Evolutionary conservation across 495 filamentous ascomycete genomes (phyloP).

Genomic region (Penicilliopsis zonata): DNA sequence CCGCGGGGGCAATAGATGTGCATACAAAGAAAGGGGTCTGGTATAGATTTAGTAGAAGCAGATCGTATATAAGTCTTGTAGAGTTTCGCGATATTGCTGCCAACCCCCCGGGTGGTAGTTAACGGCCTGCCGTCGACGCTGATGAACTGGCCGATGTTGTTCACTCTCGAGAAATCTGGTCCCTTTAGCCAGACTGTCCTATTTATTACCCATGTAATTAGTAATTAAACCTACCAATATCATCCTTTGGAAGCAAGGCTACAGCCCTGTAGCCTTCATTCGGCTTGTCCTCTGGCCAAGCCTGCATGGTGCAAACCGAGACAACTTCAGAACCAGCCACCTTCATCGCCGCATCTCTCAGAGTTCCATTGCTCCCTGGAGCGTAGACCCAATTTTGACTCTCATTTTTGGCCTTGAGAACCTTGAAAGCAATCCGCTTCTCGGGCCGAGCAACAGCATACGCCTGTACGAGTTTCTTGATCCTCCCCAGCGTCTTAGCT

Average conservation of each 20-base stretch:
- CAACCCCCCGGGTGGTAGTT: conserved; percentile 45
- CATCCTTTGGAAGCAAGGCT: conserved; percentile 45
- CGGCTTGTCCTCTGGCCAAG: conserved; percentile 11
- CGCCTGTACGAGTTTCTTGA: conserved; percentile 57
- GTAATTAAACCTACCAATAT: conserved; percentile 21
- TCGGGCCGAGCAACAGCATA: conserved; percentile 64
- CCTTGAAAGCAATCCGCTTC: conserved; percentile 52
- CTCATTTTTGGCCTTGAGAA: conserved; percentile 49
- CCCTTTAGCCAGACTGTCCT: conserved; percentile 8
- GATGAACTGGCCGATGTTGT: conserved; percentile 49
- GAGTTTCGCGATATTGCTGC: conserved; percentile 50
- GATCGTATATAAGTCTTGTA: conserved; percentile 48
- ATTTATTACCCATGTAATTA: too few species aligned
- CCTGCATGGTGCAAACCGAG: conserved; percentile 35
- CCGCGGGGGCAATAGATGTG: conserved; percentile 58
- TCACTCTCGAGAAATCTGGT: conserved; percentile 40
- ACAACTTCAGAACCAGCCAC: conserved; percentile 56
- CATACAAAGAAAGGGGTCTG: conserved; percentile 62
- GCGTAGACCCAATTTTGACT: conserved; percentile 63
- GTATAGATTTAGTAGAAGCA: conserved; percentile 13
- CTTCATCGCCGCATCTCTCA: conserved; percentile 58
- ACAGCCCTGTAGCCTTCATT: conserved; percentile 31
- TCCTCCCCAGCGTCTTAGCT: conserved; percentile 45
- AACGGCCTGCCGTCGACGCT: conserved; percentile 73
- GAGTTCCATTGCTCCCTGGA: conserved; percentile 38